Percentiles rank a stretch among this genome's conserved stretches.
These are phyloP conservation scores for Metschnikowia vanudenii DNA, from an alignment of 805 yeast genomes.

Conservation along the genomic window DNA sequence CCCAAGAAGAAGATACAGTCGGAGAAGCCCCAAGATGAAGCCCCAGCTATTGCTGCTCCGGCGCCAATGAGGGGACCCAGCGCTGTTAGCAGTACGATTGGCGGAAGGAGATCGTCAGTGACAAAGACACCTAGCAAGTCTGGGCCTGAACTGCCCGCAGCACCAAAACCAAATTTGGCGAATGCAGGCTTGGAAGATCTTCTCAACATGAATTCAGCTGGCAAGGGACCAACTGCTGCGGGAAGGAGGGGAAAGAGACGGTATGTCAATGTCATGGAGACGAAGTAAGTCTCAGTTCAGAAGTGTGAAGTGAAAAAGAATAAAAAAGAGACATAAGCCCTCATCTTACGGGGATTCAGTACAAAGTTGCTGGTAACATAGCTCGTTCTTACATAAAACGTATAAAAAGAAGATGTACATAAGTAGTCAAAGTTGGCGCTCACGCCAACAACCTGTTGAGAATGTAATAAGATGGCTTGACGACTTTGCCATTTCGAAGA, in stretches of 20 bases:
- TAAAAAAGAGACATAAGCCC: too few species aligned
- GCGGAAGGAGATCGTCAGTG: slow-evolving; percentile 58
- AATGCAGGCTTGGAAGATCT: slow-evolving; percentile 43
- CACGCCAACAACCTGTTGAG: slow-evolving; percentile 3
- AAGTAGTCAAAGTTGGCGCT: neutral
- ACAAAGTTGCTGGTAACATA: too few species aligned
- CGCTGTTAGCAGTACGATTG: slow-evolving; percentile 2
- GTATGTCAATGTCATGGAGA: slow-evolving; percentile 21
- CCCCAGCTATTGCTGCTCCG: slow-evolving; percentile 13
- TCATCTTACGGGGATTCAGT: too few species aligned
- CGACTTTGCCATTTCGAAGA: slow-evolving; percentile 38
- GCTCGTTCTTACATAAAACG: too few species aligned
- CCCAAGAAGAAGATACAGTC: slow-evolving; percentile 33
- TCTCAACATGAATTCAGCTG: slow-evolving; percentile 23
- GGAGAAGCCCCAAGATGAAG: slow-evolving; percentile 10
- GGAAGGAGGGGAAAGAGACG: slow-evolving; percentile 20
- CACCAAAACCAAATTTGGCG: slow-evolving; percentile 26
- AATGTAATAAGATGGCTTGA: slow-evolving; percentile 47
- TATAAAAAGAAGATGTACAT: too few species aligned
- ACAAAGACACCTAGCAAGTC: slow-evolving; percentile 43
- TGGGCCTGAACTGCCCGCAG: slow-evolving; percentile 21
- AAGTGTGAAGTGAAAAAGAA: neutral
- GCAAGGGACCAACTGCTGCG: slow-evolving; percentile 12
- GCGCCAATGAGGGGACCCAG: slow-evolving; percentile 13
- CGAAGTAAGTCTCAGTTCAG: neutral